Base-by-base conservation (phyloP, 495 filamentous ascomycete genomes). In the Elaphomyces granulatus region DNA sequence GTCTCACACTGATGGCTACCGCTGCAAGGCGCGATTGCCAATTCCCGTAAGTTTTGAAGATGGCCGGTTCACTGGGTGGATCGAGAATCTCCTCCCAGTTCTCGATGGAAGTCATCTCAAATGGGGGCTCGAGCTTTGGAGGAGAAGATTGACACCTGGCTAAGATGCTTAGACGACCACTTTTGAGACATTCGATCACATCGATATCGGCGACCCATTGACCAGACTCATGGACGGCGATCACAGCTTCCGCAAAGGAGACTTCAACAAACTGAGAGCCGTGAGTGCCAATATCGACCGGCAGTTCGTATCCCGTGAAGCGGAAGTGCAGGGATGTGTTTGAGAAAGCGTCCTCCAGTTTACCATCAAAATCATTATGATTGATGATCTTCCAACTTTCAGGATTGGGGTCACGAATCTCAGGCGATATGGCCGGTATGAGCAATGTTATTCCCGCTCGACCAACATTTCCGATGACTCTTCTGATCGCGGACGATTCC, bases 141-240 rank as follows among this genome's bases (percentile, higher is more conserved):
- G 16, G 19, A 10, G n/a, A n/a, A n/a, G n/a, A n/a, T n/a, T n/a
- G 2, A 32, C 17, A 7, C 17, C 8, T 28, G 15, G 15, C 14
- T 34, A 9, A 8, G 3, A 15, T 34, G 16, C 15, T 41, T 15
- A 42, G 12, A 21, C 12, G 33, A 21, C 16, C 32, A 32, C 36
- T 2, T 42, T 42, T 3, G 32, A 23, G 40, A 10, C 34, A 12
- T 3, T 45, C 41, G 14, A 49, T 43, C 28, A 64, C 32, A 35
- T 67, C 50, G 2, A 66, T 18, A 32, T 67, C 59, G 2, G 49
- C 60, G 2, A 66, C 45, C 62, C 60, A 66, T 14, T 48, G 19
- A 7, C 52, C 52, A 2, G 46, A 8, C 21, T 64, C 54, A 38
- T 59, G 42, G 0, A 62, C 50, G 1, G 51, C 54, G 15, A 64